Evolutionary conservation across 2,329 filamentous ascomycete genomes (phyloP).

Genomic region (Scortechinia acanthostroma): DNA sequence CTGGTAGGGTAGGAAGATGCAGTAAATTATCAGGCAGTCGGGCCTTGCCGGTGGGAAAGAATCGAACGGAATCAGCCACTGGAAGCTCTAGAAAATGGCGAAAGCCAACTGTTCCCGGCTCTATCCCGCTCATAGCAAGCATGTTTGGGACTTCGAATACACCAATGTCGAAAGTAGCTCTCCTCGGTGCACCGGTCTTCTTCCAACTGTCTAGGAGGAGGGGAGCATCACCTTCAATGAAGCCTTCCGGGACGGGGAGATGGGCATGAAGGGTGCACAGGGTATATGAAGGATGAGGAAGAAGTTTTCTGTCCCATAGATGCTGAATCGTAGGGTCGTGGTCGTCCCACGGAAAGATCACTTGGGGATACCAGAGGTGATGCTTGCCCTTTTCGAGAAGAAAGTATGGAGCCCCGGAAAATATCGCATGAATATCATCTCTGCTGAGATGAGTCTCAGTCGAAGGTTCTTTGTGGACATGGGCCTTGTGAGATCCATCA

Average conservation of each 20-base stretch:
- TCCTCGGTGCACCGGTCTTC: constrained; percentile 13
- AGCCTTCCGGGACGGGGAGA: constrained; percentile 26
- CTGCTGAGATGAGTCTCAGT: not conserved
- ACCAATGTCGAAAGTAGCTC: constrained; percentile 29
- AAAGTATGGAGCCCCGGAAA: not conserved
- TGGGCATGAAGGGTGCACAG: constrained; percentile 31
- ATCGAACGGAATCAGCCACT: constrained; percentile 19
- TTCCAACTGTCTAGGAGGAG: not conserved
- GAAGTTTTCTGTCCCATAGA: constrained; percentile 25
- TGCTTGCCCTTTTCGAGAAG: constrained; percentile 18
- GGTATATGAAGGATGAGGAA: constrained; percentile 28
- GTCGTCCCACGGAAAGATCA: constrained; percentile 31
- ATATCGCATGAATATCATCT: not conserved
- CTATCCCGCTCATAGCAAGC: constrained; percentile 30
- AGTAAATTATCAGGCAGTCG: constrained; percentile 10
- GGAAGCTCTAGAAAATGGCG: constrained; percentile 35
- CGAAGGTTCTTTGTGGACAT: too few species aligned
- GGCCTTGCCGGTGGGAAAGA: constrained; percentile 3
- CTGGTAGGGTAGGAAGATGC: not conserved
- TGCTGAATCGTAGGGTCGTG: constrained; percentile 25
- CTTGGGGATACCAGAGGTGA: constrained; percentile 27
- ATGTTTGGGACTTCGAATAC: constrained; percentile 38
- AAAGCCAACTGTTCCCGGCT: constrained; percentile 34
- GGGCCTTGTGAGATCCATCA: too few species aligned
- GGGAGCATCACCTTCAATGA: constrained; percentile 12